phyloP scores from a whole-genome alignment of 768 basidiomycete genomes.

The Termitomyces sp. region DNA sequence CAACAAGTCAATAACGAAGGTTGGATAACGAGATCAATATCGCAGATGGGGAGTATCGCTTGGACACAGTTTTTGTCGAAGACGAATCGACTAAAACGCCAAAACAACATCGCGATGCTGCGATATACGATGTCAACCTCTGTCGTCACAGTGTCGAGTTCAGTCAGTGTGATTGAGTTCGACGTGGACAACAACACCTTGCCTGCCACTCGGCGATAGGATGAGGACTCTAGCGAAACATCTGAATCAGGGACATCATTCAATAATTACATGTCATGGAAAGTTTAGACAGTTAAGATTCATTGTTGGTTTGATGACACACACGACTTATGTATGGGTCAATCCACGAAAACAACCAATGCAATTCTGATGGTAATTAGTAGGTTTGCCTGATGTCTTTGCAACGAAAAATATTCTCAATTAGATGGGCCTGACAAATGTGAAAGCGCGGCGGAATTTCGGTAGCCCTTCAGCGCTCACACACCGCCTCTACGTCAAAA shows the following conservation, averaged over 20 bases:
- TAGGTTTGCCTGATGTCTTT: no score
- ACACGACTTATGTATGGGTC: background rate
- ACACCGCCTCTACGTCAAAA: no score
- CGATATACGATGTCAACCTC: no score
- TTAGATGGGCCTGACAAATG: no score
- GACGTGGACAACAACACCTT: background rate
- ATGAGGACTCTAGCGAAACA: background rate
- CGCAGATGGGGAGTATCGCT: background rate
- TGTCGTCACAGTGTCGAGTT: no score
- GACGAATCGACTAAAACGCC: background rate
- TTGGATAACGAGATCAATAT: background rate
- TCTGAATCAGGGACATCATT: no score
- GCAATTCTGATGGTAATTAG: no score
- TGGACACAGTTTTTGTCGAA: background rate
- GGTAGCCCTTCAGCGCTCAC: no score
- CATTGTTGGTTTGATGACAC: slow-evolving; percentile 3
- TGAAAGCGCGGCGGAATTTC: no score
- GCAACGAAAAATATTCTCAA: no score
- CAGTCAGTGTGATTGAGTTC: background rate
- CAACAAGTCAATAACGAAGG: background rate
- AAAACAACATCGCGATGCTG: background rate
- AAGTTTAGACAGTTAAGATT: background rate
- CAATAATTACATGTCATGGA: background rate
- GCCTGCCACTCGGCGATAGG: background rate
- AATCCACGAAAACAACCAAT: no score